phyloP scores from a whole-genome alignment of 345 rosid species.

The Geranium rotundifolium region DNA sequence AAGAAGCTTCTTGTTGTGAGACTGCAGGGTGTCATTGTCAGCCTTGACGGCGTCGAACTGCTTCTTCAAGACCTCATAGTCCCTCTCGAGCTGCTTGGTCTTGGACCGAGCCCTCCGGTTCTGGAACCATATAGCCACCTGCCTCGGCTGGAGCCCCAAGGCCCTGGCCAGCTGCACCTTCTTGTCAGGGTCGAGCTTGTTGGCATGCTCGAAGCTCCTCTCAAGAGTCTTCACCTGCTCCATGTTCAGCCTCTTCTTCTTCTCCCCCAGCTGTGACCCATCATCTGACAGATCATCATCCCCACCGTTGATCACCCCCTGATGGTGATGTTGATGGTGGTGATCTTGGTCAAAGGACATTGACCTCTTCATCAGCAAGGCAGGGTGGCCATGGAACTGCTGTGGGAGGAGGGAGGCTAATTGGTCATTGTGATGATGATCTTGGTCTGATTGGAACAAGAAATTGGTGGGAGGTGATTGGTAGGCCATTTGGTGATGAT shows the following conservation, averaged over 20 bases:
- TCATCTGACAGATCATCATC: slow-evolving; percentile 76
- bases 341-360: slow-evolving; percentile 52
- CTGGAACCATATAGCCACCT: slow-evolving; percentile 28
- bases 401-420: slow-evolving; percentile 65
- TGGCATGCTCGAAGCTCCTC: slow-evolving; percentile 24
- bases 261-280: slow-evolving; percentile 26
- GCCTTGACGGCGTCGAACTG: slow-evolving; percentile 22
- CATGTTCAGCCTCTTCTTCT: slow-evolving; percentile 26
- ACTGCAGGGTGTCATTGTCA: slow-evolving; percentile 23
- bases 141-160: slow-evolving; percentile 24
- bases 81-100: slow-evolving; percentile 29
- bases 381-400: slow-evolving; percentile 45
- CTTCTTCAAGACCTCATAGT: slow-evolving; percentile 23
- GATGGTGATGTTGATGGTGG: neutral
- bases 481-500: slow-evolving; percentile 40
- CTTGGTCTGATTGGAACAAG: slow-evolving; percentile 59
- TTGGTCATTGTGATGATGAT: slow-evolving; percentile 29
- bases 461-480: slow-evolving; percentile 44
- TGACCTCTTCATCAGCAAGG: slow-evolving; percentile 69
- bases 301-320: slow-evolving; percentile 32
- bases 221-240: slow-evolving; percentile 28
- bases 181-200: slow-evolving; percentile 29
- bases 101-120: slow-evolving; percentile 28
- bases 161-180: slow-evolving; percentile 25
- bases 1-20: slow-evolving; percentile 24